A percentile compares a stretch with the other conserved stretches of the same genome.
Evolutionary conservation across 805 yeast genomes (phyloP).

Genomic region (Monosporozyma aquatica): DNA sequence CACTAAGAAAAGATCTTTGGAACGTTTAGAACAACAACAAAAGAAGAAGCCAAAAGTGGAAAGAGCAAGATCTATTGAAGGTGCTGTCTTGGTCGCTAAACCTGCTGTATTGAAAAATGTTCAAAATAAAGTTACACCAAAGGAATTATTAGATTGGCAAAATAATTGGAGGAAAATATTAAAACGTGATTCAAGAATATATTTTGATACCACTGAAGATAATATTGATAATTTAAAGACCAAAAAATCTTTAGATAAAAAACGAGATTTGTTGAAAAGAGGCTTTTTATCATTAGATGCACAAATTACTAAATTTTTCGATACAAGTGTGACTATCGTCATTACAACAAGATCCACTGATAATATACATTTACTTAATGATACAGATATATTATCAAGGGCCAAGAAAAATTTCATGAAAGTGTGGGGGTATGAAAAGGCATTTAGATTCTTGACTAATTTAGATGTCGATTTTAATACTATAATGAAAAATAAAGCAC

Average conservation of each 20-base stretch:
- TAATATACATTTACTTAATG: conserved; percentile 33
- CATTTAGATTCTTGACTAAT: conserved; percentile 65
- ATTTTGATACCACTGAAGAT: conserved; percentile 44
- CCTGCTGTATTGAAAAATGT: conserved; percentile 12
- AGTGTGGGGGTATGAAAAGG: conserved; percentile 84
- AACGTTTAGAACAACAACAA: conserved; percentile 13
- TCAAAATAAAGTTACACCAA: conserved; percentile 22
- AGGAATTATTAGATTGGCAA: conserved; percentile 51
- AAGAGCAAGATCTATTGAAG: conserved; percentile 29
- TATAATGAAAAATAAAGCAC: conserved; percentile 18
- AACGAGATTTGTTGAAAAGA: conserved; percentile 22
- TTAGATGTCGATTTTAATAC: conserved; percentile 39
- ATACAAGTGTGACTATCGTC: conserved; percentile 61
- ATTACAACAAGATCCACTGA: conserved; percentile 53
- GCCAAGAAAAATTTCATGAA: conserved; percentile 57
- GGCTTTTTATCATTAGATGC: conserved; percentile 42
- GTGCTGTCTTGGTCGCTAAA: conserved; percentile 24
- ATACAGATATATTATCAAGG: conserved; percentile 55
- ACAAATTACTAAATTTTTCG: conserved; percentile 49
- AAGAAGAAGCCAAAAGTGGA: conserved; percentile 21
- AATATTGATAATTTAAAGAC: conserved; percentile 12
- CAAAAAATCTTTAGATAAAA: conserved; percentile 22
- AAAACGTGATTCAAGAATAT: conserved; percentile 45
- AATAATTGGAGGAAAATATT: conserved; percentile 54
- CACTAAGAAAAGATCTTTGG: conserved; percentile 22